Percentiles rank a stretch among this genome's conserved stretches.
phyloP scores from a whole-genome alignment of 257 asterid genomes.

The Datura wrightii region DNA sequence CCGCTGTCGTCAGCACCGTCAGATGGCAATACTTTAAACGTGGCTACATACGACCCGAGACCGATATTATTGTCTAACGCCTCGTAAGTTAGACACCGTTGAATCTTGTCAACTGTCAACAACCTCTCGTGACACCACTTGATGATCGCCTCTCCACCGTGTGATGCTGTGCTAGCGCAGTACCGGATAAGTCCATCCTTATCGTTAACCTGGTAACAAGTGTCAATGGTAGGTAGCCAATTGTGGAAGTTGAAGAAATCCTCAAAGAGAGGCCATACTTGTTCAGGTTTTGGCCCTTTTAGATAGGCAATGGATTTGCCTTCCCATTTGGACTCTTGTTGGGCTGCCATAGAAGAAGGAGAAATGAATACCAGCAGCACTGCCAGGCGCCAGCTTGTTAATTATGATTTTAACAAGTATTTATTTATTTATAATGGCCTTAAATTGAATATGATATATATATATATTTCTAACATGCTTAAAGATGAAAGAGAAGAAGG shows the following conservation, averaged over 20 bases:
- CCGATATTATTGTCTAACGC: slow-evolving; percentile 67
- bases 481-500: not conserved
- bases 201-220: slow-evolving; percentile 54
- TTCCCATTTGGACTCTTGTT: slow-evolving; percentile 57
- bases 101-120: slow-evolving; percentile 43
- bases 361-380: not conserved
- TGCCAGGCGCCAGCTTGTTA: not conserved
- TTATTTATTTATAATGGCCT: not conserved
- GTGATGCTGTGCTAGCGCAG: slow-evolving; percentile 50
- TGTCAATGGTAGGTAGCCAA: slow-evolving; percentile 67
- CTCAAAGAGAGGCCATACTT: slow-evolving; percentile 67
- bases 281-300: slow-evolving; percentile 40
- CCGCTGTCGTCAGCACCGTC: slow-evolving; percentile 45
- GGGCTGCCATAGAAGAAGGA: slow-evolving; percentile 43
- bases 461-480: not conserved
- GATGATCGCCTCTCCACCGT: slow-evolving; percentile 34
- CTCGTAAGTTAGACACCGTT: slow-evolving; percentile 52
- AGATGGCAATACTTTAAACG: slow-evolving; percentile 44
- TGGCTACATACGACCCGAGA: slow-evolving; percentile 49
- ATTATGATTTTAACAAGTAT: not conserved
- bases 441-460: not conserved
- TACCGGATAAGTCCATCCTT: slow-evolving; percentile 56
- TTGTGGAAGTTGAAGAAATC: slow-evolving; percentile 68
- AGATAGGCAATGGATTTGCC: slow-evolving; percentile 60
- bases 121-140: slow-evolving; percentile 72